Percentiles rank a stretch among this genome's conserved stretches.
Evolutionary conservation across 768 basidiomycete species (phyloP).

Genomic region (Tremella yokohamensis): DNA sequence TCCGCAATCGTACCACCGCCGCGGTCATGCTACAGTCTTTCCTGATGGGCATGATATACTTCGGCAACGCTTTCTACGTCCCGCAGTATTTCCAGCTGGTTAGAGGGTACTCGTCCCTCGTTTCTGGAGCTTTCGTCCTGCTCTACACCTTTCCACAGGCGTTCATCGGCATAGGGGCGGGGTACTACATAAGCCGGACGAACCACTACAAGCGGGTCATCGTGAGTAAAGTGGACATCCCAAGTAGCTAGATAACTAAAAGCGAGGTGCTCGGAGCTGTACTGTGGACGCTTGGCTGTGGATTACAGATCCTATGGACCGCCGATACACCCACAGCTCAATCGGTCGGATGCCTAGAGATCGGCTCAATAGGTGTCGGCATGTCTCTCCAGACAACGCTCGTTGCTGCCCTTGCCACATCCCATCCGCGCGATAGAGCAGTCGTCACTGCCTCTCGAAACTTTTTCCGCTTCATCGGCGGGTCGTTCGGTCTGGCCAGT

Average conservation of each 20-base stretch:
- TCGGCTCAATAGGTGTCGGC: constrained; percentile 42
- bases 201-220: constrained; percentile 38
- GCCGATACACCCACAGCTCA: constrained; percentile 15
- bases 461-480: constrained; percentile 46
- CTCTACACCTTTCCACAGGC: constrained; percentile 39
- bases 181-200: constrained; percentile 36
- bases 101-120: constrained; percentile 31
- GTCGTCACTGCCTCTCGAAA: constrained; percentile 43
- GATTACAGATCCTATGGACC: constrained; percentile 35
- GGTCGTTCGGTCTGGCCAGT: constrained; percentile 44
- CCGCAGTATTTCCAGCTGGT: constrained; percentile 43
- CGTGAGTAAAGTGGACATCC: constrained; percentile 16
- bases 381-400: constrained; percentile 40
- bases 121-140: constrained; percentile 39
- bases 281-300: constrained; percentile 33
- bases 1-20: constrained; percentile 27
- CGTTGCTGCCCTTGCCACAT: constrained; percentile 36
- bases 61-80: constrained; percentile 43
- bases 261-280: constrained; percentile 27
- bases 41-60: constrained; percentile 43
- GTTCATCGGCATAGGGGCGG: constrained; percentile 26
- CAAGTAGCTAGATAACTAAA: background rate
- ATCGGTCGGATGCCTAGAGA: constrained; percentile 30
- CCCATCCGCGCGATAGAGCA: constrained; percentile 36
- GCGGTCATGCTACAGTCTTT: constrained; percentile 38